Evolutionary conservation across 2,329 filamentous ascomycete species (phyloP).

Genomic region (Fusarium verrucosum): DNA sequence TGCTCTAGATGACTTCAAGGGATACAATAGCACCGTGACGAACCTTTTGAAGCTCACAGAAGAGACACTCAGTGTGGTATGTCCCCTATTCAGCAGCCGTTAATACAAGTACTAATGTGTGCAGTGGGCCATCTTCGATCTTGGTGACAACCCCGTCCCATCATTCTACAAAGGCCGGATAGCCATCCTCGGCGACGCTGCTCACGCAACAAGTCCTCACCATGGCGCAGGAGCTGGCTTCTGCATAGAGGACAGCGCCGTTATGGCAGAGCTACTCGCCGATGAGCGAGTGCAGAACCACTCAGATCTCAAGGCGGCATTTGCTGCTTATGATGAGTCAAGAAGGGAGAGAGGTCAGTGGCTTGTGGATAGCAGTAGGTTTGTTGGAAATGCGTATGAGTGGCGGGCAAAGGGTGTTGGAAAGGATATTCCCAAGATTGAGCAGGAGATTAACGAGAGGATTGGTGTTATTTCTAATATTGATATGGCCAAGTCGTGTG

Average conservation of each 20-base stretch:
- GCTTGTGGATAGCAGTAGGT: constrained; percentile 60
- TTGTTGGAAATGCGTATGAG: constrained; percentile 54
- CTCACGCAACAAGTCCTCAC: constrained; percentile 69
- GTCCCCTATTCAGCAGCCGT: neutral
- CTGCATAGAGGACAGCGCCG: constrained; percentile 61
- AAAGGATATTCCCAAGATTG: constrained; percentile 26
- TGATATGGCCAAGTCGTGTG: constrained; percentile 10
- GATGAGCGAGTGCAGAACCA: constrained; percentile 49
- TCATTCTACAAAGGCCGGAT: constrained; percentile 55
- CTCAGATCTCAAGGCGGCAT: constrained; percentile 37
- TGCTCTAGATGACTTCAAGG: constrained; percentile 49
- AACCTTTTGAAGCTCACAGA: constrained; percentile 46
- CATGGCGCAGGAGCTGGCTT: constrained; percentile 68
- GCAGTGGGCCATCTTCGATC: constrained; percentile 59
- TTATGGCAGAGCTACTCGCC: constrained; percentile 57
- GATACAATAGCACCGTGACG: constrained; percentile 46
- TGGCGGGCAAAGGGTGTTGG: constrained; percentile 48
- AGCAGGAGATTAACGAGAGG: constrained; percentile 32
- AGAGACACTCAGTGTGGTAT: constrained; percentile 39
- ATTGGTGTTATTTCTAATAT: constrained; percentile 21
- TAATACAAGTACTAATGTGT: neutral
- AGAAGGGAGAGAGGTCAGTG: constrained; percentile 60
- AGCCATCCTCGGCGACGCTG: constrained; percentile 68
- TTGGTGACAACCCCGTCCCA: constrained; percentile 55
- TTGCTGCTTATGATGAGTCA: constrained; percentile 59